phyloP scores from a whole-genome alignment of 768 basidiomycete genomes.

The Trametes punicea region DNA sequence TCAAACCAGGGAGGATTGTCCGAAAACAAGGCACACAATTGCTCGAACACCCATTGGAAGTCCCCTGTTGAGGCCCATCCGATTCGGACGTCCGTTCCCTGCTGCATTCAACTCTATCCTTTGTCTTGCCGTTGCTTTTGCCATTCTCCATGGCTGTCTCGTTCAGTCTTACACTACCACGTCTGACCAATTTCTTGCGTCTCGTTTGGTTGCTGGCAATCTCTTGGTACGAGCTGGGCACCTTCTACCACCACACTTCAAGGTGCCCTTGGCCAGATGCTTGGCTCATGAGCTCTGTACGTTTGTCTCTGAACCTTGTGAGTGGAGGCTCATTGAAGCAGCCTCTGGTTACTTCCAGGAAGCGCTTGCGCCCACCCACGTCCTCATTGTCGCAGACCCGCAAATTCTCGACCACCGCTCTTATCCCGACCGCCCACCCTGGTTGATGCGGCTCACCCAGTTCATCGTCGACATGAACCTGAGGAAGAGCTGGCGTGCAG shows the following conservation, averaged over 20 bases:
- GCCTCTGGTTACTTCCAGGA: conserved; percentile 16
- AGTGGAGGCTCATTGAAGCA: conserved; percentile 14
- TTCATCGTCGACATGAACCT: conserved; percentile 77
- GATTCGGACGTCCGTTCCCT: no score
- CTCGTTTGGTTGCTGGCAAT: conserved; percentile 59
- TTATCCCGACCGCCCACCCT: conserved; percentile 57
- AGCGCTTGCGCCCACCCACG: conserved; percentile 38
- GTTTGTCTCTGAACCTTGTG: conserved; percentile 4
- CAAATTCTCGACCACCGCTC: conserved; percentile 78
- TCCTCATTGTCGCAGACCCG: conserved; percentile 86
- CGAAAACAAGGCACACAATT: no score
- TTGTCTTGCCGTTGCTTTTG: no score
- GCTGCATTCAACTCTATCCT: no score
- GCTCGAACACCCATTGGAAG: no score
- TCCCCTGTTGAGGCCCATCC: no score
- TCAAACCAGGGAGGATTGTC: no score
- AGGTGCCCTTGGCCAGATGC: conserved; percentile 36
- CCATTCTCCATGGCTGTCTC: not conserved
- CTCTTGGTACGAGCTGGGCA: conserved; percentile 66
- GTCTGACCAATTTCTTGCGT: conserved; percentile 46
- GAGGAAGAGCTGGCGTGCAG: conserved; percentile 79
- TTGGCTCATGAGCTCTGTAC: not conserved
- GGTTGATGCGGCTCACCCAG: conserved; percentile 58
- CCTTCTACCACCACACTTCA: conserved; percentile 54
- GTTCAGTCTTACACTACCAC: not conserved